Evolutionary conservation across 1,284 basidiomycete genomes (phyloP).

Genomic region (Entoloma clypeatum): DNA sequence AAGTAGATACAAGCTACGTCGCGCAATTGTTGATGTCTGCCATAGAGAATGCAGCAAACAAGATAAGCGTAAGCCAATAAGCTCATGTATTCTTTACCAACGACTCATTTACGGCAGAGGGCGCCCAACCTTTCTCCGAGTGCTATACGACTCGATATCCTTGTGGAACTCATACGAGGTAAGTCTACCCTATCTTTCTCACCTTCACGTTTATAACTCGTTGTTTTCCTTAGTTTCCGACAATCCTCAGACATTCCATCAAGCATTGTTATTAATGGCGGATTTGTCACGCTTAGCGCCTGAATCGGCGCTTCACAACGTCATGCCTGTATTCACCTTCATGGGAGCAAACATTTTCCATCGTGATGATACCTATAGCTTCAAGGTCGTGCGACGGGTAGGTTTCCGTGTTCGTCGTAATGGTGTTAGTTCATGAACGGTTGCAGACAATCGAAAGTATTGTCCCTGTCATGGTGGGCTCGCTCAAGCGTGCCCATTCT

Average conservation of each 20-base stretch:
- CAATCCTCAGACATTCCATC: slow-evolving; percentile 94
- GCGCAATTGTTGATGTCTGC: slow-evolving; percentile 85
- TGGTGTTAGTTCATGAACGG: background rate
- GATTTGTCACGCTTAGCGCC: slow-evolving; percentile 82
- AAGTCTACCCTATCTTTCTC: slow-evolving; percentile 21
- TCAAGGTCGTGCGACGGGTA: slow-evolving; percentile 92
- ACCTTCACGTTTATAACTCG: slow-evolving; percentile 8
- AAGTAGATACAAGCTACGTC: slow-evolving; percentile 73
- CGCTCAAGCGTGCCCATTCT: slow-evolving; percentile 56
- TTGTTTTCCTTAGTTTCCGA: slow-evolving; percentile 61
- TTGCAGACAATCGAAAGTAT: slow-evolving; percentile 85
- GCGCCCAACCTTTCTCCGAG: slow-evolving; percentile 45
- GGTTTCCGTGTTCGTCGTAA: background rate
- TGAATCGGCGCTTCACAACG: slow-evolving; percentile 88
- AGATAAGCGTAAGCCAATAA: slow-evolving; percentile 48
- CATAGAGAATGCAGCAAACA: slow-evolving; percentile 65
- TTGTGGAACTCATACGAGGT: slow-evolving; percentile 87
- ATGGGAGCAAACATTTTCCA: slow-evolving; percentile 98
- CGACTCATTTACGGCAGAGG: slow-evolving; percentile 30
- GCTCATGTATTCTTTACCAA: background rate
- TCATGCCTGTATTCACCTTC: slow-evolving; percentile 99
- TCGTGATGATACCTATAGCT: slow-evolving; percentile 93
- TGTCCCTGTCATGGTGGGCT: slow-evolving; percentile 87
- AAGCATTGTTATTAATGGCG: slow-evolving; percentile 88
- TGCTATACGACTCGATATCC: slow-evolving; percentile 68